Conservation (phyloP, 352 stramenopile species). For the Globisporangium orthogonon region DNA sequence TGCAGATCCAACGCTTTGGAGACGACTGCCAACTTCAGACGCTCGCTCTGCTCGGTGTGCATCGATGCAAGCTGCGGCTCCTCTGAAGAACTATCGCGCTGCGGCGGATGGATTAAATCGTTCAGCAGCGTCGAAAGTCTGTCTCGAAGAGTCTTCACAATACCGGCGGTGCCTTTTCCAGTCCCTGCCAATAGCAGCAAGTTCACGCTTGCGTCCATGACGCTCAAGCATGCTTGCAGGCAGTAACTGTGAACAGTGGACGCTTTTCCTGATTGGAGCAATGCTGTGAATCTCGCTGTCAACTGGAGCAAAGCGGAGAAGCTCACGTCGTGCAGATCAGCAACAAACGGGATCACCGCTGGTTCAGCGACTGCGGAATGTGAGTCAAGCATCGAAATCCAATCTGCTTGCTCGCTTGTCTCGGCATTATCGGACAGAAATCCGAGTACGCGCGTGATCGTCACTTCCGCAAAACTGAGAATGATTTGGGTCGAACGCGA, state of each 20-base stretch:
- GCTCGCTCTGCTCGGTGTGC: conserved; percentile 11
- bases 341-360: conserved; percentile 29
- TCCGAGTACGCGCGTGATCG: conserved; percentile 22
- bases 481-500: background rate
- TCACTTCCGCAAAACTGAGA: conserved; percentile 9
- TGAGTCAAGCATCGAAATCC: background rate
- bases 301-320: conserved; percentile 29
- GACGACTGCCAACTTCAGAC: conserved; percentile 15
- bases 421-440: conserved; percentile 38
- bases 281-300: conserved; percentile 20
- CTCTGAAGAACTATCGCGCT: background rate
- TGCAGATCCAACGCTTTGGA: conserved; percentile 43
- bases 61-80: background rate
- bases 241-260: conserved; percentile 20
- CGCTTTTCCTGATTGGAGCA: conserved; percentile 21
- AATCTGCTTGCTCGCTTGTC: conserved; percentile 16
- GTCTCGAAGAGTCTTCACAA: conserved; percentile 16
- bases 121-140: conserved; percentile 25
- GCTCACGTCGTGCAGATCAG: conserved; percentile 27
- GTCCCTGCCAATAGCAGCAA: conserved; percentile 16
- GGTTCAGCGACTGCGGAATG: background rate
- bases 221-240: conserved; percentile 35
- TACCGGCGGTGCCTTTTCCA: conserved; percentile 9
- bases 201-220: conserved; percentile 33
- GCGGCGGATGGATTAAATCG: conserved; percentile 21